phyloP scores from a whole-genome alignment of 345 rosid genomes.

The Schrenkiella parvula region DNA sequence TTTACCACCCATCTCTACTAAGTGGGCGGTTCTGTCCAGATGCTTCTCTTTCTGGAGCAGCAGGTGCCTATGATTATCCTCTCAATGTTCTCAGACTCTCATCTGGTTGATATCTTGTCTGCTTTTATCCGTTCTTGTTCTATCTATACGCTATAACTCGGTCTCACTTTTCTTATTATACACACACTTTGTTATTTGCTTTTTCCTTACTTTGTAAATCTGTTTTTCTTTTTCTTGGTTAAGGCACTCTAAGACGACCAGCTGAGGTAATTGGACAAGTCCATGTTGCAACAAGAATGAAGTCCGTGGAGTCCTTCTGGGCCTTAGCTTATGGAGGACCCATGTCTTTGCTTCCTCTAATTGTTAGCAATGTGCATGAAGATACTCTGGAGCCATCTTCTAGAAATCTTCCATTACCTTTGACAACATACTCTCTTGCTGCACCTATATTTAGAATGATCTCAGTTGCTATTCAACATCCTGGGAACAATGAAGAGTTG shows the following conservation, averaged over 20 bases:
- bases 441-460: slow-evolving; percentile 83
- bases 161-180: too few relatives aligned
- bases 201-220: too few relatives aligned
- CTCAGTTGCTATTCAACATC: slow-evolving; percentile 72
- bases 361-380: slow-evolving; percentile 55
- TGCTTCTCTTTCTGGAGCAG: slow-evolving; percentile 83
- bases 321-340: slow-evolving; percentile 97
- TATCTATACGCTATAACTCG: too few relatives aligned
- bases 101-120: too few relatives aligned
- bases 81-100: too few relatives aligned
- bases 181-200: too few relatives aligned
- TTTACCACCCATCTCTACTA: slow-evolving; percentile 84
- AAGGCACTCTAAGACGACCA: slow-evolving; percentile 77
- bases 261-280: slow-evolving; percentile 99
- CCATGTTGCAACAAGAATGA: slow-evolving; percentile 80
- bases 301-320: slow-evolving; percentile 88
- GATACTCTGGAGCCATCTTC: slow-evolving; percentile 63
- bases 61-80: slow-evolving; percentile 51
- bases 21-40: slow-evolving; percentile 95
- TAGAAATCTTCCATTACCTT: slow-evolving; percentile 44
- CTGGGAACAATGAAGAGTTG: slow-evolving; percentile 80
- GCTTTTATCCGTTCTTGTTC: too few relatives aligned
- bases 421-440: slow-evolving; percentile 66
- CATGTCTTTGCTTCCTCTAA: slow-evolving; percentile 86
- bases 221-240: slow-evolving; percentile 12